These are phyloP conservation scores for Angomonas ambiguus DNA, from an alignment of 208 protist species.

Conservation along the genomic window DNA sequence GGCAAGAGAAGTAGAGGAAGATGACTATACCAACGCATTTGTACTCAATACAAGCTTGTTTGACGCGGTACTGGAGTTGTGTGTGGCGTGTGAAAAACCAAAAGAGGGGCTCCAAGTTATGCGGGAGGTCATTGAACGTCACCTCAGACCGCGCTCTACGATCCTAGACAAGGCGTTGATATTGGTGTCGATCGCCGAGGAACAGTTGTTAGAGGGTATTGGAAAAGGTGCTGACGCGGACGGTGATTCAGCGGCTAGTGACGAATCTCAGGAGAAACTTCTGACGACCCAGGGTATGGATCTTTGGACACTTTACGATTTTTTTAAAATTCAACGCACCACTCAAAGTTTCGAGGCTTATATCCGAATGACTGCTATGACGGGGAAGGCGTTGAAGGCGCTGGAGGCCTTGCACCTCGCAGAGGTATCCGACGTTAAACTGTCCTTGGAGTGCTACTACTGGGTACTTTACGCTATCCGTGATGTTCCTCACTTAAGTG, in stretches of 20 bases:
- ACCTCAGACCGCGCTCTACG: conserved; percentile 52
- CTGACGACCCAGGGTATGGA: conserved; percentile 59
- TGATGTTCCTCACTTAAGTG: conserved; percentile 51
- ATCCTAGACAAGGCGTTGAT: conserved; percentile 76
- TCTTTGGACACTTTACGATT: conserved; percentile 84
- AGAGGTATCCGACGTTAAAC: conserved; percentile 42
- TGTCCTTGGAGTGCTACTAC: conserved; percentile 67
- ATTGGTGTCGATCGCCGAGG: conserved; percentile 53
- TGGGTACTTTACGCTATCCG: conserved; percentile 81
- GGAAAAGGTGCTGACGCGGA: conserved; percentile 4
- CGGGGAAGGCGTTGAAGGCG: conserved; percentile 45
- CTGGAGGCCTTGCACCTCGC: conserved; percentile 69
- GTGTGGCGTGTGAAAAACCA: conserved; percentile 50
- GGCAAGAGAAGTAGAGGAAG: conserved; percentile 71
- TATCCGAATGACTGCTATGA: conserved; percentile 62
- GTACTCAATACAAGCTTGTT: conserved; percentile 70
- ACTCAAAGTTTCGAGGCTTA: conserved; percentile 59
- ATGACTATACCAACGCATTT: conserved; percentile 35
- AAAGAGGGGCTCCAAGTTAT: conserved; percentile 58
- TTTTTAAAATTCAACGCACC: conserved; percentile 67
- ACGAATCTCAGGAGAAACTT: not conserved
- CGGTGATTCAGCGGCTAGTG: not conserved
- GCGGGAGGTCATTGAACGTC: conserved; percentile 62
- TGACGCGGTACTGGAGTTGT: conserved; percentile 79
- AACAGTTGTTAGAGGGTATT: conserved; percentile 30